Evolutionary conservation across 495 filamentous ascomycete species (phyloP).

Genomic region (Clavariopsis aquatica): DNA sequence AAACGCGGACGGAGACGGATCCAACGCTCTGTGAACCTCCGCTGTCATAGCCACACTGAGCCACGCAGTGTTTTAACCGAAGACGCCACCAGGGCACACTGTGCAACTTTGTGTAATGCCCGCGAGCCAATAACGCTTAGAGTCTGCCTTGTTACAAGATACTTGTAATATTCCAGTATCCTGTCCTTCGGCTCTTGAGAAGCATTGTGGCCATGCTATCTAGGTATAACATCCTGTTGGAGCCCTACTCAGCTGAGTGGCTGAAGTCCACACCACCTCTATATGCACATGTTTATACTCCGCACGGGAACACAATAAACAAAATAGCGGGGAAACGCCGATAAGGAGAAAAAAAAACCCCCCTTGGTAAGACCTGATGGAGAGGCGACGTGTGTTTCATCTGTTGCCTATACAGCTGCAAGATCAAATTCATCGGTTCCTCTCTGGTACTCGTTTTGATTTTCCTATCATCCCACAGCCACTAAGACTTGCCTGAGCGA

Average conservation of each 20-base stretch:
- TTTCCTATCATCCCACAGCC: not conserved
- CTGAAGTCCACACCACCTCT: not conserved
- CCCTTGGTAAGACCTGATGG: too few relatives aligned
- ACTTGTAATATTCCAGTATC: not conserved
- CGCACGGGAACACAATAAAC: too few relatives aligned
- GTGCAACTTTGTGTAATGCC: not conserved
- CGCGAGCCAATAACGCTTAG: not conserved
- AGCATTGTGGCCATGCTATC: not conserved
- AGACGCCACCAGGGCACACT: not conserved
- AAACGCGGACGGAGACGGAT: not conserved
- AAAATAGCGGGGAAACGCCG: not conserved
- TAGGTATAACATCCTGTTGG: not conserved
- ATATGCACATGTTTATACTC: not conserved
- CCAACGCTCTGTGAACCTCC: not conserved
- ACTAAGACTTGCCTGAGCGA: not conserved
- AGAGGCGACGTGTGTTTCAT: too few relatives aligned
- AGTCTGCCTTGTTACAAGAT: not conserved
- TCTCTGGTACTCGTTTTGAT: not conserved
- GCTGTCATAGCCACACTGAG: not conserved
- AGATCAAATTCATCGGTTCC: not conserved
- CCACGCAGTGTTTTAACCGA: not conserved
- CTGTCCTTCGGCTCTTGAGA: not conserved
- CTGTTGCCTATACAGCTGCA: not conserved
- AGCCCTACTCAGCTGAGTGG: not conserved
- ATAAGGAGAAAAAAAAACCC: too few relatives aligned